Evolutionary conservation across 2,329 filamentous ascomycete genomes (phyloP).

Genomic region (Penicillium sclerotiorum): DNA sequence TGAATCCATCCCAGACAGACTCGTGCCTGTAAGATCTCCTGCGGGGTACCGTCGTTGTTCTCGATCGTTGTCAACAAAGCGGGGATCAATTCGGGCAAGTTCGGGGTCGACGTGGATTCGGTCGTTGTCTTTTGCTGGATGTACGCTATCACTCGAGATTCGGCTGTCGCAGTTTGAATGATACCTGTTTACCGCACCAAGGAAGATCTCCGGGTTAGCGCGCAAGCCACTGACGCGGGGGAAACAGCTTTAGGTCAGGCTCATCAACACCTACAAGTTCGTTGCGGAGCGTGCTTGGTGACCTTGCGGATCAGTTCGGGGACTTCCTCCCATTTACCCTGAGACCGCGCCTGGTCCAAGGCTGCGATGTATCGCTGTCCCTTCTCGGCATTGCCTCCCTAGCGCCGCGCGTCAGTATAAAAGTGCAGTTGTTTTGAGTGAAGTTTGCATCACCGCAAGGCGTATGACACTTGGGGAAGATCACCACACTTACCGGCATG

Average conservation of each 20-base stretch:
- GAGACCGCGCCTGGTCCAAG: conserved; percentile 84
- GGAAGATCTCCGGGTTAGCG: conserved; percentile 21
- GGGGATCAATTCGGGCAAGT: conserved; percentile 45
- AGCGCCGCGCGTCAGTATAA: conserved; percentile 24
- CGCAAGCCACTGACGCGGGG: conserved; percentile 16
- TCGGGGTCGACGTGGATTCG: conserved; percentile 41
- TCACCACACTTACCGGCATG: conserved; percentile 28
- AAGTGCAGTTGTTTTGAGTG: neutral
- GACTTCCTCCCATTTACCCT: conserved; percentile 82
- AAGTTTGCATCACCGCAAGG: neutral
- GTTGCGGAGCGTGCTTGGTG: conserved; percentile 85
- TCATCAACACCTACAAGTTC: conserved; percentile 65
- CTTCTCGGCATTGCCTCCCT: conserved; percentile 67
- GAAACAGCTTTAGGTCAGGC: conserved; percentile 1
- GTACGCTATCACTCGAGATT: conserved; percentile 65
- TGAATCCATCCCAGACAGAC: conserved; percentile 85
- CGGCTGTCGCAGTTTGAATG: conserved; percentile 68
- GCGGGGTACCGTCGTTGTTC: conserved; percentile 54
- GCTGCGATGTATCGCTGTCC: conserved; percentile 77
- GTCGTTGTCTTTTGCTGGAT: conserved; percentile 40
- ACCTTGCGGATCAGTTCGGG: conserved; percentile 91
- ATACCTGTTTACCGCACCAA: conserved; percentile 53
- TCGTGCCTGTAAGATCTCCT: conserved; percentile 72
- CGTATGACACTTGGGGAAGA: neutral
- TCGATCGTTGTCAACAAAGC: conserved; percentile 57